These are phyloP conservation scores for Lentinus brumalis DNA, from an alignment of 768 basidiomycete species.

Conservation along the genomic window DNA sequence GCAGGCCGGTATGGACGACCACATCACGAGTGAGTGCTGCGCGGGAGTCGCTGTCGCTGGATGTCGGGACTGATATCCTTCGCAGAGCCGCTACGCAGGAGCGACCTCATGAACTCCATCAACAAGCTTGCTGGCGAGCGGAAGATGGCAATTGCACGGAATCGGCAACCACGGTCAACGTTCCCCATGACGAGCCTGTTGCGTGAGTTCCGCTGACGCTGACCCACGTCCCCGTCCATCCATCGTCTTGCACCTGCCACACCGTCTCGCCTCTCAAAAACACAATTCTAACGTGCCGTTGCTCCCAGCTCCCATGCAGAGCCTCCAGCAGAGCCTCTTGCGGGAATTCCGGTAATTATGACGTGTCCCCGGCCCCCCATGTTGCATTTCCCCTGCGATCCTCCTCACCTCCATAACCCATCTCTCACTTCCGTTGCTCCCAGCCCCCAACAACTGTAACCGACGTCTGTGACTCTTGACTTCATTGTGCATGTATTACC, in stretches of 20 bases:
- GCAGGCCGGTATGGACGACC: slow-evolving; percentile 82
- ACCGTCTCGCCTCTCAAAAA: too few relatives aligned
- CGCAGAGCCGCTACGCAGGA: slow-evolving; percentile 75
- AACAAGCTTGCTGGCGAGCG: slow-evolving; percentile 77
- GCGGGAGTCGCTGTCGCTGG: background rate
- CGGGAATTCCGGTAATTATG: slow-evolving; percentile 13
- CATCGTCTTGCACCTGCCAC: too few relatives aligned
- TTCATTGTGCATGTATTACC: slow-evolving; percentile 22
- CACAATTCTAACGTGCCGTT: too few relatives aligned
- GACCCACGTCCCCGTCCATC: background rate
- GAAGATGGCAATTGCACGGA: slow-evolving; percentile 23
- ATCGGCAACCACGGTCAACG: slow-evolving; percentile 22
- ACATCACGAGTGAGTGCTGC: slow-evolving; percentile 69
- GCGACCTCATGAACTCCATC: slow-evolving; percentile 79
- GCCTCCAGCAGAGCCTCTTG: slow-evolving; percentile 4
- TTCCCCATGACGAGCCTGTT: slow-evolving; percentile 21
- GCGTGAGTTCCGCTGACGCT: slow-evolving; percentile 24
- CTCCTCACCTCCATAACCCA: background rate
- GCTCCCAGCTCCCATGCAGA: too few relatives aligned
- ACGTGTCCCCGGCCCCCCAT: background rate
- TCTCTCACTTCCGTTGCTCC: background rate
- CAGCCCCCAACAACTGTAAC: background rate
- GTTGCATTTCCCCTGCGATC: background rate
- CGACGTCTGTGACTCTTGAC: background rate
- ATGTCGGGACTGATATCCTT: background rate